phyloP scores from a whole-genome alignment of 306 rosid species.

The Fragaria iinumae region DNA sequence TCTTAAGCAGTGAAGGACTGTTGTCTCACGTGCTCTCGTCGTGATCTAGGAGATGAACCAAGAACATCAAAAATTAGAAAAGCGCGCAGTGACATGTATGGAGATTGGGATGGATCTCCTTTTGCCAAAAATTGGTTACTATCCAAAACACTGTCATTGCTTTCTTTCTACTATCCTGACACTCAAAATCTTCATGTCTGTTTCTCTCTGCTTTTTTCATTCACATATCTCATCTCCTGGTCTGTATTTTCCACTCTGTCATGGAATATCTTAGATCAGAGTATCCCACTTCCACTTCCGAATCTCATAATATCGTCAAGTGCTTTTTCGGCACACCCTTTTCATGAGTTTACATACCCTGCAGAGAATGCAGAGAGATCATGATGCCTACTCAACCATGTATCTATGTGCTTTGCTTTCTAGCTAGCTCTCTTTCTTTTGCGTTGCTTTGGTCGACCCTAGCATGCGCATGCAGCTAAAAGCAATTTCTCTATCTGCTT shows the following conservation, averaged over 20 bases:
- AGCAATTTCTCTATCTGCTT: background rate
- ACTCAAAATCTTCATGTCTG: background rate
- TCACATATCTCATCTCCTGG: background rate
- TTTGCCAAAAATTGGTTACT: slow-evolving; percentile 31
- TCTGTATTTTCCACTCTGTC: background rate
- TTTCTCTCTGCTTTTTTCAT: background rate
- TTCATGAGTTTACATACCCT: slow-evolving; percentile 7
- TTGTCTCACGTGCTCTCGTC: too few species aligned
- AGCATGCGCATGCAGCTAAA: slow-evolving; percentile 11
- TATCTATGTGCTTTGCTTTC: background rate
- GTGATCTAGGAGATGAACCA: slow-evolving; percentile 13
- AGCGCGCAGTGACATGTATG: background rate
- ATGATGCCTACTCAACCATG: slow-evolving; percentile 18
- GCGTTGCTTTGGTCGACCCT: slow-evolving; percentile 15
- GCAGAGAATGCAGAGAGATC: slow-evolving; percentile 6
- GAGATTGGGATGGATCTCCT: slow-evolving; percentile 11
- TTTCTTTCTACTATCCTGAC: slow-evolving; percentile 13
- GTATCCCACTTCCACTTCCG: slow-evolving; percentile 24
- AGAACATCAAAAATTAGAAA: slow-evolving; percentile 4
- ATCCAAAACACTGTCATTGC: slow-evolving; percentile 24
- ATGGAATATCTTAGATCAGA: slow-evolving; percentile 18
- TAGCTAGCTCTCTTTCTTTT: background rate
- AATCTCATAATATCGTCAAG: background rate
- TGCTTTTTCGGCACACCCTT: slow-evolving; percentile 6
- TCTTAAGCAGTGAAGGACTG: too few species aligned